Base-by-base conservation (phyloP, 129 eudicot genomes). In the Arctium minus region DNA sequence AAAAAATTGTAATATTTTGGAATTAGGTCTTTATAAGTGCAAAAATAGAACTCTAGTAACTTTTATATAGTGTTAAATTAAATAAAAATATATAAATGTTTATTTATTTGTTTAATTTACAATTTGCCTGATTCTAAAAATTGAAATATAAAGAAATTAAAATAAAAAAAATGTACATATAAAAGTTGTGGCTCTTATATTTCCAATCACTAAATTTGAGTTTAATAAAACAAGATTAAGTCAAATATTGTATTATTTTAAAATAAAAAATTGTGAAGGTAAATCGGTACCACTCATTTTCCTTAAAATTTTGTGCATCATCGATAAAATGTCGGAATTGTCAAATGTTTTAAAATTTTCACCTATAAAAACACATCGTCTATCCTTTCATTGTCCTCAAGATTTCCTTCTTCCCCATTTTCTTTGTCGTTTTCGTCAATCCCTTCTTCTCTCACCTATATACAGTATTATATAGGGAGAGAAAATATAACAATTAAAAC, bases 241-340 rank as follows among this genome's bases (percentile, higher is more conserved):
- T 73, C 39, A 73, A 73, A 37, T 6, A 38, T 35, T 75, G 40
- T 15, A 60, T 31, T 77, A 15, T 35, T 22, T 77, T 32, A 60
- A 35, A 67, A 53, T 2, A 77, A 77, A 67, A 12, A 75, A 48
- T 17, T n/a, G 5, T 27, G 2, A 36, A 48, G 12, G 12, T 30
- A 32, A 27, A 75, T 50, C 40, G 29, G 22, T 36, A 40, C 72
- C 72, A 77, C 60, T 69, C 72, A 36, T 60, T 17, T 37, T 37
- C 81, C 81, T 76, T 77, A 77, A 60, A 60, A 60, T 77, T 46
- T 50, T 60, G 8, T 60, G 62, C 39, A 62, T 73, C 81, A 33
- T 62, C 11, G 5, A 77, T 60, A 77, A 39, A 35, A 56, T 62
- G 10, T 60, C 17, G 56, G 71, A 60, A 39, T 1, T 39, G 6